Base-by-base conservation (phyloP, 176 grass and related monocot species). In the Olyra latifolia region DNA sequence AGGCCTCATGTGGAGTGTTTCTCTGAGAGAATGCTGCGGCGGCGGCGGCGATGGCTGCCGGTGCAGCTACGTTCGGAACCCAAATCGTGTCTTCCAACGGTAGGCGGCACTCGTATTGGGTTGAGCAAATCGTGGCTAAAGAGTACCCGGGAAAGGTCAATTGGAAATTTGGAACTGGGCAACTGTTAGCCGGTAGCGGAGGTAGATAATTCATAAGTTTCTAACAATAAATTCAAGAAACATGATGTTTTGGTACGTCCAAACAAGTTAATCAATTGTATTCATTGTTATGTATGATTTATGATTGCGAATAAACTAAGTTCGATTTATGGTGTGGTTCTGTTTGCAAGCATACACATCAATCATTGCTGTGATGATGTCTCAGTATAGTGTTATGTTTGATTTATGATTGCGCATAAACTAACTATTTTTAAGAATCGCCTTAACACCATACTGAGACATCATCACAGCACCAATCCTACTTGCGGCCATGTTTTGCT, bases 1-100 rank as follows among this genome's bases (percentile, higher is more conserved):
- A 0, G 74, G 69, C 75, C n/a, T 82, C 35, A 49, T 97, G 59
- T 97, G 93, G 93, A 93, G 85, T n/a, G 72, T 85, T 49, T 93
- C 80, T 27, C 45, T 77, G 24, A 25, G 66, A 53, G 45, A 58
- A 8, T 81, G 93, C 84, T 15, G 44, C 10, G 38, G 4, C 4
- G 66, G 40, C 32, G 45, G 7, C 32, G 8, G 79, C 39, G 20
- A 72, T 41, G 29, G 15, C 46, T 72, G 75, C 75, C 35, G 46
- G 12, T 85, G 66, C 83, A 45, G 13, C 1, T 79, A 28, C 62
- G 56, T 64, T 72, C 45, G 89, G 22, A 95, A 88, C 43, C 82
- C 69, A 0, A 20, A 95, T 28, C 20, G 82, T 20, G 70, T 78
- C 23, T 91, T 94, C 55, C 39, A 48, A 24, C 59, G 15, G 8